Conservation (phyloP, 1,284 basidiomycete genomes). For the Sanghuangporus baumii region DNA sequence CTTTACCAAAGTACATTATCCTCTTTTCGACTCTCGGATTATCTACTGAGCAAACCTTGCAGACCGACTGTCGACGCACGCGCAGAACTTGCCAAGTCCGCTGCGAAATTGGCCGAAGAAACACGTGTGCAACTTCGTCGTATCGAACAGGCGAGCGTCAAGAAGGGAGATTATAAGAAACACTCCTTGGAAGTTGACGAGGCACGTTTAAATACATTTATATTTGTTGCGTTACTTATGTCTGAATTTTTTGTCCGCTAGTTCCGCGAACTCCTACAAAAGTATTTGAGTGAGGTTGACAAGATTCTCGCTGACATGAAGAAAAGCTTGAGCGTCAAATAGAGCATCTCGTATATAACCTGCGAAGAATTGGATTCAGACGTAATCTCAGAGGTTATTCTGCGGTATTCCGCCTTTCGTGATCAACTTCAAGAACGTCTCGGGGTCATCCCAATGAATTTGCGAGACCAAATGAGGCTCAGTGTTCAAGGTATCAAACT, state of each 20-base stretch:
- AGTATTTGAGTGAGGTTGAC: conserved; percentile 58
- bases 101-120: conserved; percentile 65
- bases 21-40: background rate
- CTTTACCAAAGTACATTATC: conserved; percentile 64
- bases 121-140: conserved; percentile 67
- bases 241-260: conserved; percentile 25
- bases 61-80: conserved; percentile 75
- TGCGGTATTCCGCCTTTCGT: background rate
- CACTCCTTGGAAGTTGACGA: conserved; percentile 60
- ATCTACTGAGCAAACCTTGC: background rate
- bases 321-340: conserved; percentile 40
- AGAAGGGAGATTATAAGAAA: conserved; percentile 63
- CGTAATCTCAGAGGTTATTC: no score
- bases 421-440: background rate
- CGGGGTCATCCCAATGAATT: conserved; percentile 12
- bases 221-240: background rate
- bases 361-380: no score
- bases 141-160: conserved; percentile 56
- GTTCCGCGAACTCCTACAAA: conserved; percentile 70
- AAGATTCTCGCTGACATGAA: conserved; percentile 57
- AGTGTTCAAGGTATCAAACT: background rate
- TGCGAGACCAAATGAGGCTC: background rate
- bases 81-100: conserved; percentile 44
- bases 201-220: conserved; percentile 33
- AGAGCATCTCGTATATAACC: background rate